These are phyloP conservation scores for Kitagawia praeruptora DNA, from an alignment of 129 eudicot genomes.

Conservation along the genomic window DNA sequence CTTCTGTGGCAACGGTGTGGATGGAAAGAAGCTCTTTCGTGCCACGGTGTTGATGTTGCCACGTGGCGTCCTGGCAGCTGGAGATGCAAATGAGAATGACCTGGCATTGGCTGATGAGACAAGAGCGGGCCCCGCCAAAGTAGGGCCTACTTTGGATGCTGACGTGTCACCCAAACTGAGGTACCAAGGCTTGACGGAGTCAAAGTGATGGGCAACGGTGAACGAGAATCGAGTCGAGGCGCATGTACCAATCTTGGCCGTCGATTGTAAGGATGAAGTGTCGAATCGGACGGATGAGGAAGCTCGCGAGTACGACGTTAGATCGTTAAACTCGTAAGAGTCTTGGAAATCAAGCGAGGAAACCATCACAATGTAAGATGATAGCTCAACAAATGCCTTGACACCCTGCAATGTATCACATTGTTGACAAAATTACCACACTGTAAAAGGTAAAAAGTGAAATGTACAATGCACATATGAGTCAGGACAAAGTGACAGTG, in stretches of 20 bases:
- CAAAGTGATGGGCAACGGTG: slow-evolving; percentile 72
- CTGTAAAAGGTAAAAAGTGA: not conserved
- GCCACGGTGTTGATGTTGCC: slow-evolving; percentile 27
- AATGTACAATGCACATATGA: not conserved
- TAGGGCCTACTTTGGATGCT: slow-evolving; percentile 70
- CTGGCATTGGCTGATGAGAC: slow-evolving; percentile 39
- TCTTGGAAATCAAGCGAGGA: slow-evolving; percentile 88
- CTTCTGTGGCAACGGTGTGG: slow-evolving; percentile 85
- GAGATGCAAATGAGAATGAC: slow-evolving; percentile 69
- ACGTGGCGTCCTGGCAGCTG: slow-evolving; percentile 55
- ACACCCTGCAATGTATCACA: slow-evolving; percentile 51
- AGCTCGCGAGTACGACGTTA: slow-evolving; percentile 58
- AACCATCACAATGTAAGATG: slow-evolving; percentile 45
- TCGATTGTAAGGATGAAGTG: slow-evolving; percentile 43
- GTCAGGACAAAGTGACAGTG: not conserved
- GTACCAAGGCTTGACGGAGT: slow-evolving; percentile 97
- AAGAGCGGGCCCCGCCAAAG: slow-evolving; percentile 42
- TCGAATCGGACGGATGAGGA: slow-evolving; percentile 74
- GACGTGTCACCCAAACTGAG: slow-evolving; percentile 62
- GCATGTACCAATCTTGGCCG: slow-evolving; percentile 59
- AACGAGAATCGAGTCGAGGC: slow-evolving; percentile 88
- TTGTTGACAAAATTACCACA: not conserved
- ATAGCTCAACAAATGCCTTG: slow-evolving; percentile 77
- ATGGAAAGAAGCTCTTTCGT: slow-evolving; percentile 65
- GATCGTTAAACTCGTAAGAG: slow-evolving; percentile 52